Evolutionary conservation across 2,329 filamentous ascomycete species (phyloP), one percentile per base, ranked within the genome.

Genomic region (Zasmidium citrigriseum): DNA sequence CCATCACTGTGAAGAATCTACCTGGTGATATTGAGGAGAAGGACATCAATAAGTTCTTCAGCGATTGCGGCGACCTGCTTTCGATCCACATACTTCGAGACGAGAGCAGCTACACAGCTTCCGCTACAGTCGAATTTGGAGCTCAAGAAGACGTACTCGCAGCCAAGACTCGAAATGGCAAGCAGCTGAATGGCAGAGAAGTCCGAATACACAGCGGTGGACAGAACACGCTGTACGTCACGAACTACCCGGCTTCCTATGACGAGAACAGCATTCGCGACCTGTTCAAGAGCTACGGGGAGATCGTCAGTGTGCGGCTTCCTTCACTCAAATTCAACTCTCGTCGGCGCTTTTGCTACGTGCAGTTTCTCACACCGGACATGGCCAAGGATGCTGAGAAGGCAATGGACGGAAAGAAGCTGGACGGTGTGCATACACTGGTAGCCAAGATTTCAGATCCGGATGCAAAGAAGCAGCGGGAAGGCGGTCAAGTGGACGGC

Each of bases 281-380:
- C 34, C 75, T 93, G 2, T 93, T 93, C 75, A 81, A 83, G 60
- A 72, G 80, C 58, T 93, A 88, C 68, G 95, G 95, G 46, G 86
- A 93, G 46, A 87, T 99, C 55, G 81, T 96, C 55, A 90, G 88
- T 68, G 83, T 98, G 53, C 88, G 95, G 21, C 95, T 95, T 77
- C 95, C 95, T 1, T 96, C 91, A 57, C 83, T 99, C 52, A 96
- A 96, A 72, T 92, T 84, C 74, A 93, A 97, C 69, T 88, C 89
- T 1, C 88, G 90, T 67, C 90, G 95, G 27, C 89, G 95, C 22
- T 99, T 99, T 77, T 97, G 93, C 78, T 99, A 99, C 73, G 82
- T 97, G 5, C 91, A 96, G n/a, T 97, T 97, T 72, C 83, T 86
- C 49, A 85, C 86, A 27, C 75, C 83, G 2, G 81, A 82, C n/a